Percentiles rank a stretch among this genome's conserved stretches.
Conservation (phyloP, 345 rosid species). For the Camelina laxa region DNA sequence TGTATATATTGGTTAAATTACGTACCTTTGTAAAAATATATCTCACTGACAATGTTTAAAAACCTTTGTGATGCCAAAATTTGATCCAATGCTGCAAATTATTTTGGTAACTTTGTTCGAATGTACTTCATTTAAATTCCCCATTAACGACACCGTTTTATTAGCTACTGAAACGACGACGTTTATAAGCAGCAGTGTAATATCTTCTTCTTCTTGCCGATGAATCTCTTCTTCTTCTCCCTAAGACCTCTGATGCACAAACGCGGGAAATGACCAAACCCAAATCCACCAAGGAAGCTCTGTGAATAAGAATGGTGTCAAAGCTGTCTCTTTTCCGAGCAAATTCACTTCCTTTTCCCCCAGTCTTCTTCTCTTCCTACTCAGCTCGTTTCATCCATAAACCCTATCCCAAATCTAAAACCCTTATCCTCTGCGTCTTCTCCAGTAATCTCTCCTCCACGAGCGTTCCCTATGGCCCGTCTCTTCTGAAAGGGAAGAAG, state of each 20-base stretch:
- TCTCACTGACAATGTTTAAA: background rate
- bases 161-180: background rate
- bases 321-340: constrained; percentile 53
- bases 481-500: constrained; percentile 69
- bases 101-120: background rate
- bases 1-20: no score
- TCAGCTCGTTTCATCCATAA: constrained; percentile 44
- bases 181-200: background rate
- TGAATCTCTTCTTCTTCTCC: background rate
- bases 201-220: constrained; percentile 9
- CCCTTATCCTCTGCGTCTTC: constrained; percentile 46
- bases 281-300: constrained; percentile 1
- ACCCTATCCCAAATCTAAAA: constrained; percentile 42
- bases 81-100: background rate
- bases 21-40: background rate
- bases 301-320: constrained; percentile 46
- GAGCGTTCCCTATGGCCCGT: constrained; percentile 68
- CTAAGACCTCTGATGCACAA: constrained; percentile 29
- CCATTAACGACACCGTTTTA: background rate
- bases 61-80: background rate
- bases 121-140: background rate
- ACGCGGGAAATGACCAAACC: constrained; percentile 41
- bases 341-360: constrained; percentile 46
- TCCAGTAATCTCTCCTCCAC: constrained; percentile 32
- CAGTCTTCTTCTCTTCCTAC: constrained; percentile 37